Evolutionary conservation across 176 grass and related monocot species (phyloP).

Genomic region (Pharus latifolius): DNA sequence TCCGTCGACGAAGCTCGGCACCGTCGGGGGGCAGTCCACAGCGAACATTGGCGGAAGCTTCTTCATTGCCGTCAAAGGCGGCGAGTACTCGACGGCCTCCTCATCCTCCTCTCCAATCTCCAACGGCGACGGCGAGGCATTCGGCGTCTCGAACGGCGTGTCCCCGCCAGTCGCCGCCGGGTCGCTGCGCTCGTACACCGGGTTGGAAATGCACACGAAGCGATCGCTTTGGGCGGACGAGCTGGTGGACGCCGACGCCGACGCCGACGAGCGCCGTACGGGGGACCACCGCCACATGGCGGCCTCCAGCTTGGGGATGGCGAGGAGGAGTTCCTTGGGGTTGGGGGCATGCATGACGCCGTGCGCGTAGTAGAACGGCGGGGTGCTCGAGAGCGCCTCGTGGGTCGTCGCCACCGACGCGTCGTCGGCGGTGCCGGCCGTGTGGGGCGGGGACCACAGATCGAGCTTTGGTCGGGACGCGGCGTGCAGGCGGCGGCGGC

Average conservation of each 20-base stretch:
- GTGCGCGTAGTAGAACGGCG: conserved; percentile 50
- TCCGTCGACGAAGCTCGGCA: background rate
- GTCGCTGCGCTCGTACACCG: conserved; percentile 30
- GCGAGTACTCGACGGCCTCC: conserved; percentile 3
- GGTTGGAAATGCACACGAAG: conserved; percentile 49
- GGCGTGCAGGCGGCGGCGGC: background rate
- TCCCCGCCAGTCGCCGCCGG: background rate
- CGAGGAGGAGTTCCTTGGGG: conserved; percentile 41
- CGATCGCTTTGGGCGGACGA: conserved; percentile 12
- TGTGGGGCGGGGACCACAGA: background rate
- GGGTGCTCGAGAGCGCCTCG: conserved; percentile 32
- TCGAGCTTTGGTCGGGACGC: background rate
- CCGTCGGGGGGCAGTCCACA: conserved; percentile 1
- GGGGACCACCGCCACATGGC: conserved; percentile 46
- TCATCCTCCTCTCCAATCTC: conserved; percentile 20
- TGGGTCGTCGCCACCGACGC: conserved; percentile 14
- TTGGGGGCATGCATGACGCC: conserved; percentile 33
- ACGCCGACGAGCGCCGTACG: conserved; percentile 8
- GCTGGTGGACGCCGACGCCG: background rate
- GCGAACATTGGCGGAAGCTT: conserved; percentile 24
- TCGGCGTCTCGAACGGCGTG: conserved; percentile 22
- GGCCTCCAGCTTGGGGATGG: conserved; percentile 39
- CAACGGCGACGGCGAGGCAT: conserved; percentile 12
- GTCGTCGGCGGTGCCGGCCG: background rate
- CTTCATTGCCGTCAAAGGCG: conserved; percentile 21